Base-by-base conservation (phyloP, 495 filamentous ascomycete genomes). In the Aspergillus biplanus region DNA sequence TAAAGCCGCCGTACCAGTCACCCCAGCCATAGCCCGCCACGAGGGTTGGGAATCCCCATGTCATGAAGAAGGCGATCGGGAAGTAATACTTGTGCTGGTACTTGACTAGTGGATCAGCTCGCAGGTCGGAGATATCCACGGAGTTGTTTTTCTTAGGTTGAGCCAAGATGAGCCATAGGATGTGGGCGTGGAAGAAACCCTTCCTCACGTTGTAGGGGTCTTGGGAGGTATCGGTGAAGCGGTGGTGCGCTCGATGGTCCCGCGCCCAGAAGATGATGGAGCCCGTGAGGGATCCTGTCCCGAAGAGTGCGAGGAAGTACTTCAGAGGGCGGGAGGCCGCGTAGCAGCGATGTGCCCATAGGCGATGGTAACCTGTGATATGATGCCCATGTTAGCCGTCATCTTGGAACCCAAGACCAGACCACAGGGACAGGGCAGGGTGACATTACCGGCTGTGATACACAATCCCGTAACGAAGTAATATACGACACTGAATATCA, bases 171-270 rank as follows among this genome's bases (percentile, higher is more conserved):
- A 96, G 95, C 87, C 87, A 89, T 73, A 95, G 94, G 54, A 99
- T 81, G 82, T 99, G 95, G 56, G 92, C 96, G 86, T 99, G 97
- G 69, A 96, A 78, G 32, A 97, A 86, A 65, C 95, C 95, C 87
- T 99, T 99, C 79, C 95, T 91, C 65, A 99, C 96, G 56, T 91
- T 96, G 84, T 98, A 99, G 32, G 96, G 96, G 72, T 99, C 96
- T 82, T 99, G 98, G 57, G 96, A 90, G 70, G 96, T 99, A 70
- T 98, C 96, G 83, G 96, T 99, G 75, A 97, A 98, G 67, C 96
- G 90, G 83, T 99, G 96, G 79, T 99, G 96, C 68, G 96, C 92
- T 62, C 96, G 90, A 83, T 99, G 96, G 74, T 92, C 92, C 65
- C 92, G 88, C 63, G 92, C 89, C 96, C 96, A 99, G 96, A 96